Base-by-base conservation (phyloP, 1,284 basidiomycete genomes). In the Cutaneotrichosporon mucoides region DNA sequence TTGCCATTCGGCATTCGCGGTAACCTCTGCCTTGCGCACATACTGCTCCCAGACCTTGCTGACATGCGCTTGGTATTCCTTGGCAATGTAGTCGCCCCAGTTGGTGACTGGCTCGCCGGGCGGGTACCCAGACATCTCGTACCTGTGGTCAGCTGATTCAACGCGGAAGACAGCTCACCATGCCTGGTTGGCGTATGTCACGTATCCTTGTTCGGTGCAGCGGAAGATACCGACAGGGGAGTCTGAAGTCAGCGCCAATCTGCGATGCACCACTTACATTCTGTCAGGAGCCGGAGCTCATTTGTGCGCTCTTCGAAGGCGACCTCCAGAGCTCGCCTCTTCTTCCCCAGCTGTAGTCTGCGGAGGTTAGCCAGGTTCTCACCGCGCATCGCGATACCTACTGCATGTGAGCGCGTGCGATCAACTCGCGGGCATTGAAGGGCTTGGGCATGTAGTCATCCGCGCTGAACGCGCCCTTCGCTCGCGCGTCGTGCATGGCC, bases 371-470 rank as follows among this genome's bases (percentile, higher is more conserved):
- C 24, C 24, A 24, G 24, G 24, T 24, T 24, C 24, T 24, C 24
- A 24, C 24, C 24, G 24, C 24, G 24, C 24, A 24, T 24, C 24
- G 13, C 71, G 64, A 35, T 73, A 59, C 65, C 77, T 73, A 24
- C 62, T 75, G 68, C 66, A 69, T 64, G 59, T 73, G 64, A 34
- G 72, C 73, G 3, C 81, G 70, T 9, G 80, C 80, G n/a, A 81
- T 66, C 36, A 81, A 66, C 60, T 81, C 80, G 36, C 75, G 63
- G 0, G 73, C 68, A 24, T 72, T 73, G 68, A 76, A 77, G 2
- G 77, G 76, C 55, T 76, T 77, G 2, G 65, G 66, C 9, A 77
- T 64, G 46, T 74, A 73, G 47, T 79, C 75, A 59, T 81, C 80
- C 1, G 79, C 79, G 7, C 76, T 78, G 6, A 60, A 45, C 42